These are phyloP conservation scores for Lobosporangium transversale DNA, from an alignment of 192 early-diverging fungal genomes.

Conservation along the genomic window DNA sequence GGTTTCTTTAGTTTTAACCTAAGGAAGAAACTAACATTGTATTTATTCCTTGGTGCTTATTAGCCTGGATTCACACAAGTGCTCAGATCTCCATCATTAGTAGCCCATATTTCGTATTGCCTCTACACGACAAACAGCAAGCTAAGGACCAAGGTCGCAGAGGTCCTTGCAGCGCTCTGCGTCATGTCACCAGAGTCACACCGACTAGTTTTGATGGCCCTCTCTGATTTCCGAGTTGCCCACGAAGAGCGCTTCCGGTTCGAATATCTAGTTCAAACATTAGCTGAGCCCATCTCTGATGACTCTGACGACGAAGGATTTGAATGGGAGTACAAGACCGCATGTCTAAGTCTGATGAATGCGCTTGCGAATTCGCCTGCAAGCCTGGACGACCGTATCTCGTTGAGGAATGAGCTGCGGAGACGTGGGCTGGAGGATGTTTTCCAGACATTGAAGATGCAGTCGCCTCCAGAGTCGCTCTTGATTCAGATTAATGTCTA, in stretches of 20 bases:
- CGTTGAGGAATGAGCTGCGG: slow-evolving; percentile 57
- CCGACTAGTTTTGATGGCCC: slow-evolving; percentile 51
- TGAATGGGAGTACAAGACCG: slow-evolving; percentile 59
- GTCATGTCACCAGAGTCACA: slow-evolving; percentile 56
- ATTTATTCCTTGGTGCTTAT: not conserved
- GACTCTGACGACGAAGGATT: slow-evolving; percentile 25
- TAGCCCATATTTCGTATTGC: slow-evolving; percentile 50
- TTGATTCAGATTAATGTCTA: slow-evolving; percentile 56
- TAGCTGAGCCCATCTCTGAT: slow-evolving; percentile 20
- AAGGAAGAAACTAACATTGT: not conserved
- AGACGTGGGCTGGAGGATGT: slow-evolving; percentile 61
- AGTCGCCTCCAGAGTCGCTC: slow-evolving; percentile 55
- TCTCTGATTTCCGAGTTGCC: slow-evolving; percentile 58
- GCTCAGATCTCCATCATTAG: slow-evolving; percentile 41
- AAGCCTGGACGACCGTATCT: slow-evolving; percentile 51
- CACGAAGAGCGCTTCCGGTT: slow-evolving; percentile 65
- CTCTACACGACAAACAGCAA: slow-evolving; percentile 56
- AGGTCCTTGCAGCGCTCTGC: slow-evolving; percentile 60
- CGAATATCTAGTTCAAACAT: slow-evolving; percentile 57
- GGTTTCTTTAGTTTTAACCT: not conserved
- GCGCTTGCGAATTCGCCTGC: slow-evolving; percentile 59
- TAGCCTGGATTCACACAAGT: slow-evolving; percentile 61
- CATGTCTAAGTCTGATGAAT: slow-evolving; percentile 56
- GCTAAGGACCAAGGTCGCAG: slow-evolving; percentile 54
- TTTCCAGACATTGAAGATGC: slow-evolving; percentile 47